Evolutionary conservation across 768 basidiomycete genomes (phyloP).

Genomic region (Solioccasus polychromus): DNA sequence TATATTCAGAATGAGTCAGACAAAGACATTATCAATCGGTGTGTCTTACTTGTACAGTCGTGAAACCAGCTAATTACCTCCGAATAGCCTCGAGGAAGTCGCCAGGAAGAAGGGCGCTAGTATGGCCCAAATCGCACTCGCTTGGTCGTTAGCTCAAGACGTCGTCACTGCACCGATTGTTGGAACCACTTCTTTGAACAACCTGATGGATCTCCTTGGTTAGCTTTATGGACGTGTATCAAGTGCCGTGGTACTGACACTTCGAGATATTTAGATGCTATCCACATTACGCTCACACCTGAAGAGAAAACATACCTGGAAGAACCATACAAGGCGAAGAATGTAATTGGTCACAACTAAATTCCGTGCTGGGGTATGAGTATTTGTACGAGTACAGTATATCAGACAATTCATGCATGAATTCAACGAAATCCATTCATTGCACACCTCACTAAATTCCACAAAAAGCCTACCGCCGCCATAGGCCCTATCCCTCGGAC

Average conservation of each 20-base stretch:
- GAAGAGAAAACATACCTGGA: slow-evolving; percentile 50
- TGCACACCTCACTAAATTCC: no score
- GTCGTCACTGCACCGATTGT: slow-evolving; percentile 43
- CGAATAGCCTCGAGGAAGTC: slow-evolving; percentile 41
- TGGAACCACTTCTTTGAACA: slow-evolving; percentile 40
- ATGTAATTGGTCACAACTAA: slow-evolving; percentile 44
- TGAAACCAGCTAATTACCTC: no score
- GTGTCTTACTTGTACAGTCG: background rate
- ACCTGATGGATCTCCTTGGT: slow-evolving; percentile 41
- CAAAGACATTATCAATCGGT: slow-evolving; percentile 28
- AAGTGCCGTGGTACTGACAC: no score
- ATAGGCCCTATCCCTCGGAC: no score
- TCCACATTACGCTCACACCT: slow-evolving; percentile 42
- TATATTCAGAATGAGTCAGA: slow-evolving; percentile 24
- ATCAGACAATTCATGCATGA: background rate
- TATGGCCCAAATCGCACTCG: slow-evolving; percentile 44
- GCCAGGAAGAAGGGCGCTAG: slow-evolving; percentile 35
- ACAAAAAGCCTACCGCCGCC: no score
- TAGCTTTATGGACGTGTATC: slow-evolving; percentile 1
- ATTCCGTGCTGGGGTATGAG: background rate
- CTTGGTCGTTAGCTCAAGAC: slow-evolving; percentile 36
- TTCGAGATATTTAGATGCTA: no score
- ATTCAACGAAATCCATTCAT: no score
- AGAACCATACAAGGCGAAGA: slow-evolving; percentile 42
- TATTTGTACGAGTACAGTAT: background rate